Base-by-base conservation (phyloP, 768 basidiomycete species). In the Leccinum subtestaceum region DNA sequence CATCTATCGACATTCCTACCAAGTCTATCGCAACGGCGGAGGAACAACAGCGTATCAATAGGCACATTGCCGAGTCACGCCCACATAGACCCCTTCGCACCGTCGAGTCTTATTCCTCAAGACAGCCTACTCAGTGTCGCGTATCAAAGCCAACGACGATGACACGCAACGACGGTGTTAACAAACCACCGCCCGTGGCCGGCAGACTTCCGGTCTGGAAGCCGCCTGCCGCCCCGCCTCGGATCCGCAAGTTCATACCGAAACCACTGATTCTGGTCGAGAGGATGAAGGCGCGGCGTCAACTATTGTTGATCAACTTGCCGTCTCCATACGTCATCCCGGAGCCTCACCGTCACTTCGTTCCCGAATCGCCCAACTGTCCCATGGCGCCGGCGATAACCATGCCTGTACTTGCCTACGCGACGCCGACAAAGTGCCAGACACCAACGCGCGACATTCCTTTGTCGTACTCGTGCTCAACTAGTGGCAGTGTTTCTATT, bases 261-360 rank as follows among this genome's bases (percentile, higher is more conserved):
- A 70, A 65, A 46, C 67, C 67, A 2, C 31, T 68, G 49, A 60
- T 68, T 36, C 57, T 68, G 34, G 67, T 68, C 36, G 67, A 68
- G 56, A 64, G 60, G 56, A 70, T 67, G 65, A 70, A 60, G 34
- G 47, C 56, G n/a, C 68, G 57, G 21, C 65, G 57, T 32, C 62
- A 60, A 34, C 15, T 43, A 29, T 1, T 57, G 10, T 59, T 45
- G 55, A 52, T 19, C 43, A 45, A 45, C 43, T 12, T 45, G 10
- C 25, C 51, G 9, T 45, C 57, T 7, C 29, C 60, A 2, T 7
- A 13, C 7, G 25, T 43, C 27, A 8, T 34, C 23, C 52, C 40
- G n/a, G 52, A 32, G 4, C 29, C 23, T 17, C 5, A 12, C 5
- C 12, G n/a, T 43, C 9, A 19, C 29, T 21, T 10, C 47, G 15